Base-by-base conservation (phyloP, 176 grass and related monocot genomes). In the Raddia distichophylla region DNA sequence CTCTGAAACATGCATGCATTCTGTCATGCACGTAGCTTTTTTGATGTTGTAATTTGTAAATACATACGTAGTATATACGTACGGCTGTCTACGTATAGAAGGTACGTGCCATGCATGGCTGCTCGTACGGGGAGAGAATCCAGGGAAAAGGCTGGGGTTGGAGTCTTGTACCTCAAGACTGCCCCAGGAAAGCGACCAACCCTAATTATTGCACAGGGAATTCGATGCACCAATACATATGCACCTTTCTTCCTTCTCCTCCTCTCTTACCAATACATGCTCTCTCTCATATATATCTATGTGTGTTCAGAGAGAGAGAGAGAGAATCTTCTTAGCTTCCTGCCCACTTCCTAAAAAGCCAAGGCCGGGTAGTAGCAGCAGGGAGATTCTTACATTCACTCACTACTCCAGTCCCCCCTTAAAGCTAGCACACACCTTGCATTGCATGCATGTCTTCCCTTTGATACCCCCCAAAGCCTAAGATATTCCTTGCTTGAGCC, bases 151-250 rank as follows among this genome's bases (percentile, higher is more conserved):
- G 64, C 33, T 11, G 64, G 69, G 81, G 79, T 90, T 99, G 96
- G 93, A 99, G 96, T 67, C 96, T 95, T 95, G 83, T 99, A 95
- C 85, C 80, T 86, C 80, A 99, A 99, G 96, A 88, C 83, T 90
- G 87, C 86, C 87, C 84, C 77, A 83, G 68, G 97, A 99, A 99
- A 99, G 91, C 87, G 93, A 95, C 91, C 87, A 95, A 93, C 90
- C 84, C 84, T 93, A 78, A 91, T 95, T 85, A 95, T 91, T 93
- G 85, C 85, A 95, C 85, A 88, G 85, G 69, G 93, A 99, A 99
- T 95, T 93, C 87, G 87, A 95, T 99, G 96, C 96, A 94, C 50
- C 76, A 60, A 81, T 77, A 84, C 80, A 35, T 53, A 22, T 8
- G 45, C 15, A 75, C 68, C 71, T 80, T 86, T 72, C 72, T 75